Evolutionary conservation across 2,329 filamentous ascomycete genomes (phyloP).

Genomic region (Cryphonectria carpinicola): DNA sequence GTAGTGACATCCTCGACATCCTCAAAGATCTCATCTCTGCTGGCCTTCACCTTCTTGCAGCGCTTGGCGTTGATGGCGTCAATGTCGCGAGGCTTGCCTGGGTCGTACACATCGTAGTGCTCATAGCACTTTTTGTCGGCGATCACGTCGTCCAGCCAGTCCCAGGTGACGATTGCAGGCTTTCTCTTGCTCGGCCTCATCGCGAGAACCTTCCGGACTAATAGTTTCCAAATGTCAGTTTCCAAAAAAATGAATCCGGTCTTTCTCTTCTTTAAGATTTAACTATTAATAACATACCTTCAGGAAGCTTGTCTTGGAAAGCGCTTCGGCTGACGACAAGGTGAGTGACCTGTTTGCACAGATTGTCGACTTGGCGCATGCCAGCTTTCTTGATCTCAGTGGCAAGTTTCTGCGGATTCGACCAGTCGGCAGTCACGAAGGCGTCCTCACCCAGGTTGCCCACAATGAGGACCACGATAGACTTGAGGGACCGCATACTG

Average conservation of each 20-base stretch:
- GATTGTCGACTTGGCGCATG: not conserved
- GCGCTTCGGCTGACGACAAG: conserved; percentile 68
- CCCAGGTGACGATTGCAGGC: conserved; percentile 48
- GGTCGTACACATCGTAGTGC: conserved; percentile 18
- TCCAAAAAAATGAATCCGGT: not conserved
- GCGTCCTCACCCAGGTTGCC: conserved; percentile 56
- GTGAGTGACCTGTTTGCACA: conserved; percentile 68
- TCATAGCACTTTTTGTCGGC: conserved; percentile 6
- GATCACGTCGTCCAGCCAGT: conserved; percentile 59
- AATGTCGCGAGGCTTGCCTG: conserved; percentile 15
- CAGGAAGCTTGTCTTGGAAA: conserved; percentile 52
- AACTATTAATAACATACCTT: conserved; percentile 36
- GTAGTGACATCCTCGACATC: not conserved
- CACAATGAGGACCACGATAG: conserved; percentile 58
- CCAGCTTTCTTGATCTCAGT: conserved; percentile 8
- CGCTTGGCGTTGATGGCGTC: conserved; percentile 7
- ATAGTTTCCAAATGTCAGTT: not conserved
- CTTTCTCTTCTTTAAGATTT: not conserved
- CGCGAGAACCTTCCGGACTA: conserved; percentile 42
- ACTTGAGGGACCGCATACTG: conserved; percentile 35
- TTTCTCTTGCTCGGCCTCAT: conserved; percentile 33
- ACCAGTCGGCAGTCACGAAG: conserved; percentile 13
- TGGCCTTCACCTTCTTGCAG: not conserved
- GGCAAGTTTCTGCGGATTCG: conserved; percentile 43
- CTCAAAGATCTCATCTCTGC: not conserved